Base-by-base conservation (phyloP, 495 filamentous ascomycete genomes). In the Saxophila tyrrhenica region DNA sequence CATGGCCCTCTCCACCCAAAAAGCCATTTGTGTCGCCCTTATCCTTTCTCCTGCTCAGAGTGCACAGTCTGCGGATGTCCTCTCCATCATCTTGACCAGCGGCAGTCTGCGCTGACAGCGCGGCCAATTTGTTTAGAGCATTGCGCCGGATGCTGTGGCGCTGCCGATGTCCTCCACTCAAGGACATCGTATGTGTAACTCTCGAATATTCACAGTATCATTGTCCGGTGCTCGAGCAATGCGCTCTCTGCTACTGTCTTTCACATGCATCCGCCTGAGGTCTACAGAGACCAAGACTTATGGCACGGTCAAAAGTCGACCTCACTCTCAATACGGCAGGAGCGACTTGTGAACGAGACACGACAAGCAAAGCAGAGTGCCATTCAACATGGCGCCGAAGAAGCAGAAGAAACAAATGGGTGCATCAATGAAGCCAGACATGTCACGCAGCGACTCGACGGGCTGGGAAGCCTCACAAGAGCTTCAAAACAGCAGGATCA, bases 111-210 rank as follows among this genome's bases (percentile, higher is more conserved):
- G 66, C 65, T 1, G 67, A 72, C 43, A 72, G 63, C 3, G 56
- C 50, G 20, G 69, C 69, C 25, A 72, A 67, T 61, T 68, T 70
- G 59, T 68, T 59, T 41, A 72, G 57, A 16, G 69, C 69, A 41
- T 67, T 54, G 44, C 69, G 64, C 25, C 69, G 45, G 11, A 47
- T 62, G 39, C 38, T 5, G 1, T 35, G 5, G 29, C 29, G 29
- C 29, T 35, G 29, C 29, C 13, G 29, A 5, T 5, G 29, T 35
- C 29, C 29, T 13, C 13, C 29, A 5, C 29, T 35, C 7, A n/a
- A n/a, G n/a, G n/a, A n/a, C n/a, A n/a, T n/a, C n/a, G n/a, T n/a
- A n/a, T n/a, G n/a, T n/a, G n/a, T n/a, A n/a, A n/a, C n/a, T n/a
- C n/a, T n/a, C n/a, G n/a, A n/a, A n/a, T n/a, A n/a, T n/a, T n/a